Evolutionary conservation across 371 early-diverging fungal species (phyloP).

Genomic region (Chytridium lagenaria): DNA sequence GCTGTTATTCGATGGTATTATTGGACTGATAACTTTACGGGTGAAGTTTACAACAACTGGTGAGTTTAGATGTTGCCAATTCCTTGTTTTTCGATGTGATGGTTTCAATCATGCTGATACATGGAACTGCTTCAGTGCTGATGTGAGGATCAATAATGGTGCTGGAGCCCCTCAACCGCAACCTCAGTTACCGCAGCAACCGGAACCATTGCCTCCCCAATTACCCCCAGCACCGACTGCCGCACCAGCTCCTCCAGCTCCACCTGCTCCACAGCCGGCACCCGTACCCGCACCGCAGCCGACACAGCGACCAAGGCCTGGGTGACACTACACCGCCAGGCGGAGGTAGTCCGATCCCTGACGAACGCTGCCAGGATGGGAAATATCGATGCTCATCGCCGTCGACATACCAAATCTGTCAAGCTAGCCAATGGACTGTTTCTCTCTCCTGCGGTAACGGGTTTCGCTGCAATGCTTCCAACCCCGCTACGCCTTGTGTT

Average conservation of each 20-base stretch:
- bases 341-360: not conserved
- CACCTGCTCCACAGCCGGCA: not conserved
- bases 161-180: not conserved
- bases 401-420: not conserved
- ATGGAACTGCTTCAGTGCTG: not conserved
- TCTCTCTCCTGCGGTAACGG: not conserved
- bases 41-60: slow-evolving; percentile 9
- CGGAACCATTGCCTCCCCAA: not conserved
- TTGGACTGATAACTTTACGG: slow-evolving; percentile 5
- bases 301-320: not conserved
- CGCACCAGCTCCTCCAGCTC: not conserved
- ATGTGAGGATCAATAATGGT: not conserved
- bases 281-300: not conserved
- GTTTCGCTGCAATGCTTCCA: not conserved
- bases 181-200: not conserved
- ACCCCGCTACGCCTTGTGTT: not conserved
- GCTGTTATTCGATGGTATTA: slow-evolving; percentile 15
- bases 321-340: not conserved
- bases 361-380: not conserved
- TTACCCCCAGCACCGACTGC: not conserved
- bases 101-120: not conserved
- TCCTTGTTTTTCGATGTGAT: not conserved
- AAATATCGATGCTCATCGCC: not conserved
- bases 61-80: not conserved
- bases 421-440: not conserved